Percentiles rank a stretch among this genome's conserved stretches.
Conservation (phyloP, 805 yeast species). For the Millerozyma acaciae region DNA sequence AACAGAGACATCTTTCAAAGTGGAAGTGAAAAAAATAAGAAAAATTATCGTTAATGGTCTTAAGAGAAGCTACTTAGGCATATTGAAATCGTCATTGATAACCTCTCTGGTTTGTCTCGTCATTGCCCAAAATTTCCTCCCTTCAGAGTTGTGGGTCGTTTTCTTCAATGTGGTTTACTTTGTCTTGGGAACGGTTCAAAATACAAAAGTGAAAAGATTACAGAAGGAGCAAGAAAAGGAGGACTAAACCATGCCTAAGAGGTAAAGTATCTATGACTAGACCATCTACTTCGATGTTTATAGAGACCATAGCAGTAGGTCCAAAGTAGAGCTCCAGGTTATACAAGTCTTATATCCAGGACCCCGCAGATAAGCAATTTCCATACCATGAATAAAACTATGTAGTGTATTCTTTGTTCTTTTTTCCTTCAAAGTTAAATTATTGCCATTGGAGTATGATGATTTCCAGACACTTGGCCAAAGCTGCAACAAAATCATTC, state of each 20-base stretch:
- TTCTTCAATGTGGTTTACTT: constrained; percentile 58
- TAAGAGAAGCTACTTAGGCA: constrained; percentile 40
- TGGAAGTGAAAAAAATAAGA: constrained; percentile 15
- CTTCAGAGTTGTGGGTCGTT: constrained; percentile 62
- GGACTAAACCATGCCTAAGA: no score
- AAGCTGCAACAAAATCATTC: constrained; percentile 1
- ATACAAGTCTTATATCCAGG: no score
- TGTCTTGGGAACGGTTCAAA: constrained; percentile 59
- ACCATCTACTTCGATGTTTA: no score
- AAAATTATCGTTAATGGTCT: constrained; percentile 28
- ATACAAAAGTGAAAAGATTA: constrained; percentile 47
- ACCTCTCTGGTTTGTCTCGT: constrained; percentile 50
- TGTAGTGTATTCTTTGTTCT: no score
- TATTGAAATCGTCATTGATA: constrained; percentile 51
- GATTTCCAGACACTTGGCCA: constrained; percentile 2
- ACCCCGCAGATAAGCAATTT: no score
- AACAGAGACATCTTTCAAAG: constrained; percentile 4
- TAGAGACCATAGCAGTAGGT: no score
- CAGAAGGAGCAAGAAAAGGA: constrained; percentile 11
- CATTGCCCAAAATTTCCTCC: constrained; percentile 53
- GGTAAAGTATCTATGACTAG: no score
- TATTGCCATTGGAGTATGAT: no score
- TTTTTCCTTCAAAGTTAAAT: no score
- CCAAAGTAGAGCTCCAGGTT: no score
- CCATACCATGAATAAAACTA: no score